These are phyloP conservation scores for Brassica napus DNA, from an alignment of 345 rosid species.

Conservation along the genomic window Da-Ae NC_063447.1:20245501-20246000, in stretches of 20 bases:
- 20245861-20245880: conserved; percentile 69
- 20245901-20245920: conserved; percentile 68
- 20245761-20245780: conserved; percentile 94
- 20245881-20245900: conserved; percentile 67
- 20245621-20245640: conserved; percentile 67
- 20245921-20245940: conserved; percentile 57
- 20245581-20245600: conserved; percentile 76
- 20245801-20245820: conserved; percentile 84
- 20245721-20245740: conserved; percentile 82
- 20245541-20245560: background rate
- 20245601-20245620: conserved; percentile 72
- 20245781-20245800: conserved; percentile 82
- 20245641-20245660: conserved; percentile 69
- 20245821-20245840: conserved; percentile 90
- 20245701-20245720: conserved; percentile 76
- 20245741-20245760: conserved; percentile 84
- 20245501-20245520: background rate
- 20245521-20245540: no score
- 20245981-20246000: conserved; percentile 62
- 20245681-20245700: conserved; percentile 66
- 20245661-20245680: conserved; percentile 53
- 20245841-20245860: conserved; percentile 90
- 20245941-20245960: conserved; percentile 62
- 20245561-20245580: conserved; percentile 36
- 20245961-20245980: conserved; percentile 64